These are phyloP conservation scores for Blastobotrys elegans DNA, from an alignment of 1,139 yeast genomes.

Conservation along the genomic window DNA sequence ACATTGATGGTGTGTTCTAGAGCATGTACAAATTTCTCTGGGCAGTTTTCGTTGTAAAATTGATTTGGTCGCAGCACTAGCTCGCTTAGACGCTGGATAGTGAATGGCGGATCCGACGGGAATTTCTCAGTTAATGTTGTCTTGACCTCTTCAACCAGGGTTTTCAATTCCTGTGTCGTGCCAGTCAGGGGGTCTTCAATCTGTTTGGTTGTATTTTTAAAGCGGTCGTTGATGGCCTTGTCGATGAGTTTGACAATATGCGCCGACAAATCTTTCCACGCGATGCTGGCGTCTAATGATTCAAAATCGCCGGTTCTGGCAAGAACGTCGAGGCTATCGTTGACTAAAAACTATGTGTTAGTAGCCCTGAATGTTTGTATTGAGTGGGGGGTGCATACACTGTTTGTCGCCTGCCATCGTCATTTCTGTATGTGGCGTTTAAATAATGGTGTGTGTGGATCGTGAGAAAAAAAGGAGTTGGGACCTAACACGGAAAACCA, in stretches of 20 bases:
- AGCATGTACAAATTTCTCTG: slow-evolving; percentile 39
- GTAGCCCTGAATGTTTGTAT: too few relatives aligned
- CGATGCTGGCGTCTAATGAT: background rate
- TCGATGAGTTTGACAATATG: background rate
- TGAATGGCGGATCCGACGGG: slow-evolving; percentile 49
- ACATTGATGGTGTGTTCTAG: slow-evolving; percentile 35
- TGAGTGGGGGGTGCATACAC: too few relatives aligned
- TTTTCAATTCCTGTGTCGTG: slow-evolving; percentile 22
- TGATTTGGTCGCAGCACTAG: slow-evolving; percentile 42
- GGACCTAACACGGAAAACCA: too few relatives aligned
- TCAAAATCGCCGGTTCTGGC: slow-evolving; percentile 3
- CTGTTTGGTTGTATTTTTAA: background rate
- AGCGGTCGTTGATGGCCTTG: background rate
- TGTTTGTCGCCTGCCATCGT: too few relatives aligned
- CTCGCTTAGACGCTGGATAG: slow-evolving; percentile 53
- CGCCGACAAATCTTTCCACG: background rate
- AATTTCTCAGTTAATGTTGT: slow-evolving; percentile 33
- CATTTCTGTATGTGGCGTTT: too few relatives aligned
- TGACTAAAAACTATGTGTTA: too few relatives aligned
- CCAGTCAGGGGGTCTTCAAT: slow-evolving; percentile 26
- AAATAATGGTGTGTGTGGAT: too few relatives aligned
- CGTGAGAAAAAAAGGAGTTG: too few relatives aligned
- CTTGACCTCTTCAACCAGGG: slow-evolving; percentile 24
- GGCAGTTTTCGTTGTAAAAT: slow-evolving; percentile 34
- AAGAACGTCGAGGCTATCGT: background rate